Base-by-base conservation (phyloP, 2,329 filamentous ascomycete genomes). In the Claviceps sorghi region DNA sequence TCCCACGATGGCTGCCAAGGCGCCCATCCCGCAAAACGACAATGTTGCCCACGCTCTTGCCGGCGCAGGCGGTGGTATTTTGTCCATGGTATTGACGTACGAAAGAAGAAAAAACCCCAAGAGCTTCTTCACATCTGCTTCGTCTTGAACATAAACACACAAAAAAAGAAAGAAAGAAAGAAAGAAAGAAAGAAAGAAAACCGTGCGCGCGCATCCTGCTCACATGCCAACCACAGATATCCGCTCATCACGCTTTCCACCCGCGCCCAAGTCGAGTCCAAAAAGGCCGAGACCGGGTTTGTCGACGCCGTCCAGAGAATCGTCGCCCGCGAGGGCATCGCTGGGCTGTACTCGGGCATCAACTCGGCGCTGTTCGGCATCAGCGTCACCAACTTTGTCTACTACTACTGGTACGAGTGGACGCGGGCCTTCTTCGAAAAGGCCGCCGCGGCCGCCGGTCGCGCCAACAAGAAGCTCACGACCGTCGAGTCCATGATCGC, bases 361-460 rank as follows among this genome's bases (percentile, higher is more conserved):
- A 88, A 95, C 68, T 94, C 87, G 56, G 93, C 93, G 50, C 77
- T 98, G 46, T 96, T 98, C 69, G 93, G 93, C 67, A 97, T 98
- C 74, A 93, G 86, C 69, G 84, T 98, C 60, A 98, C 93, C 62
- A 98, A 98, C 75, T 98, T 98, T 67, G 91, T 98, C 48, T 98
- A 98, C 77, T 98, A 98, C 74, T 98, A 97, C 77, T 98, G 88
- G 91, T 98, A 97, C 71, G 93, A 98, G 73, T 98, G 88, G 87
- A 93, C 89, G 57, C 83, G 90, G 54, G 78, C 84, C 49, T 85
- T 85, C 65, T 96, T 97, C 72, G 88, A 88, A 67, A 76, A 77
- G 58, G 86, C 88, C 10, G 88, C 89, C 46, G 67, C 77, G 53
- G 83, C 80, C 61, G 75, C 86, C 52, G 86, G 86, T 36, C 82